Evolutionary conservation across 352 stramenopile genomes (phyloP), one percentile per base, ranked within the genome.

Genomic region (Globisporangium yorkense): DNA sequence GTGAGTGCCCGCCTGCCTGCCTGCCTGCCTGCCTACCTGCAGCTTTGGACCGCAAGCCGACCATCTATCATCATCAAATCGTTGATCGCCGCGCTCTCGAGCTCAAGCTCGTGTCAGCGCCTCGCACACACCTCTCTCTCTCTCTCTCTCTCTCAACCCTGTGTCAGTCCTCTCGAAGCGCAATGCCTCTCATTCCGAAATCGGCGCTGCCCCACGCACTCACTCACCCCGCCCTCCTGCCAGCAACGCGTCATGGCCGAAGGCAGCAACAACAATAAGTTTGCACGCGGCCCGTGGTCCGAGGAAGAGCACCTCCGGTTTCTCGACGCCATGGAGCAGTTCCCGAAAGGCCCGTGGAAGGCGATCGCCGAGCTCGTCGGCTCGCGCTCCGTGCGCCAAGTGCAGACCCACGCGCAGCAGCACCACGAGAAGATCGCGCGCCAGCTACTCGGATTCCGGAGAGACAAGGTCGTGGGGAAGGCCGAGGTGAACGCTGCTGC

Each of bases 321-420:
- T 40, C 51, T 70, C 39, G 45, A 54, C 7, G 63, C 57, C 18
- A 56, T 70, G 46, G 27, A 59, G 27, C 33, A 56, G 48, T 70
- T 67, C 29, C 57, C 57, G 1, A 51, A 60, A 16, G 55, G 61
- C 3, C 56, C 59, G 21, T 70, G 63, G 63, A 66, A 63, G 20
- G 45, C 54, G 5, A 70, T 70, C 54, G 55, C 63, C 39, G 41
- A 60, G 39, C 51, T 46, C 50, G 49, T 70, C 40, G 50, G 51
- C 33, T 60, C 63, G 40, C 54, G 63, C 33, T 64, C 63, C n/a
- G 60, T 68, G 24, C 56, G 59, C 27, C 63, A 70, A 37, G 51
- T 63, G 43, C 63, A 64, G 24, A 67, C 63, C 5, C 63, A 70
- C 41, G 63, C 63, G 7, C 63, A 70, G 31, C 66, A 70, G 45